phyloP scores from a whole-genome alignment of 352 stramenopile species.

The Phytophthora multivora region DNA sequence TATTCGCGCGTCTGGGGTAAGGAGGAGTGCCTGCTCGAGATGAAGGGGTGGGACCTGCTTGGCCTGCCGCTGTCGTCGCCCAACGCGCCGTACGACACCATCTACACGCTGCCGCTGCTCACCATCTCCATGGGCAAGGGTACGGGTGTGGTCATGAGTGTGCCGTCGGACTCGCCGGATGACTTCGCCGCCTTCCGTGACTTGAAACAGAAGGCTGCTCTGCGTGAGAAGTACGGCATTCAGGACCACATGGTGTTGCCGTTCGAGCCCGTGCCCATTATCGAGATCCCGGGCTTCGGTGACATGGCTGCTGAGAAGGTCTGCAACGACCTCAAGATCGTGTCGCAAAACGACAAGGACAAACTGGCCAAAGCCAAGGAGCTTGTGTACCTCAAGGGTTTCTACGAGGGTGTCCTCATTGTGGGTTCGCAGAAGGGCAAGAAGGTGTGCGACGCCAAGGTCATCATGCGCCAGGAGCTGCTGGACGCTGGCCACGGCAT shows the following conservation, averaged over 20 bases:
- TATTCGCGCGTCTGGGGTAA: constrained; percentile 89
- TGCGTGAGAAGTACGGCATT: constrained; percentile 98
- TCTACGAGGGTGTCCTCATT: constrained; percentile 99
- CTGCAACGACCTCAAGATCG: constrained; percentile 98
- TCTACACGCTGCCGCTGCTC: constrained; percentile 99
- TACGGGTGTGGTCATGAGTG: constrained; percentile 98
- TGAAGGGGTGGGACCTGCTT: constrained; percentile 97
- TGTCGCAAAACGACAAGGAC: constrained; percentile 98
- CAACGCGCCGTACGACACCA: constrained; percentile 96
- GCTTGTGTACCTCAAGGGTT: constrained; percentile 99
- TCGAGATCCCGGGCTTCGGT: constrained; percentile 99
- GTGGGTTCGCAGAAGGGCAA: constrained; percentile 96
- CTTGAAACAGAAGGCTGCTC: constrained; percentile 98
- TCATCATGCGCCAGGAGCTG: constrained; percentile 96
- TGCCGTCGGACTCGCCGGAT: constrained; percentile 98
- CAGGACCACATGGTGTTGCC: constrained; percentile 98
- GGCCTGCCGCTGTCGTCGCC: constrained; percentile 95
- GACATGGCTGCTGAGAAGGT: constrained; percentile 96
- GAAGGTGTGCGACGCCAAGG: constrained; percentile 98
- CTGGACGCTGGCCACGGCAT: constrained; percentile 94
- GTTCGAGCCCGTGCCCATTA: constrained; percentile 99
- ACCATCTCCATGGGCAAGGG: constrained; percentile 99
- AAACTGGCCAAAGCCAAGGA: constrained; percentile 99
- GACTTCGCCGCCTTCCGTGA: constrained; percentile 99
- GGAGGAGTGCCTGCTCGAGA: constrained; percentile 86